A percentile compares a stretch with the other conserved stretches of the same genome.
These are phyloP conservation scores for Solanum aculeatissimum DNA, from an alignment of 305 asterid genomes.

Conservation along the genomic window DNA sequence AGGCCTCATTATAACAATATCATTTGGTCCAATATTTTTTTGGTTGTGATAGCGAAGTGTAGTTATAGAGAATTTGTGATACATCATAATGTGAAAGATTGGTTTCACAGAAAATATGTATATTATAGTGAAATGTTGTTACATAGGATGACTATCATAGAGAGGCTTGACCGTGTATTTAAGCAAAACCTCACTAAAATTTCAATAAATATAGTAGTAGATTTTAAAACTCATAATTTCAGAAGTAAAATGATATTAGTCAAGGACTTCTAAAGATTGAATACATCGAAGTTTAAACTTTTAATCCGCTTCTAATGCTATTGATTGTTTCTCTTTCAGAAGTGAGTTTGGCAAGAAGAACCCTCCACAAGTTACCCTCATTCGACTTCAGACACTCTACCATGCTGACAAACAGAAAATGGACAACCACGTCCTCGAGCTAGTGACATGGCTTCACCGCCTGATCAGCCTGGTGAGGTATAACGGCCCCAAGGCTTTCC, in stretches of 20 bases:
- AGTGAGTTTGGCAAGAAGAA: slow-evolving; percentile 67
- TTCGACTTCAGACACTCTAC: slow-evolving; percentile 81
- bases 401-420: slow-evolving; percentile 79
- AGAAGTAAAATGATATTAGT: background rate
- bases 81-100: background rate
- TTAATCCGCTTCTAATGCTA: background rate
- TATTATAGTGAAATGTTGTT: background rate
- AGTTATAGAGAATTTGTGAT: background rate
- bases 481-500: slow-evolving; percentile 35
- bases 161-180: background rate
- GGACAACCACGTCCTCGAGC: slow-evolving; percentile 62
- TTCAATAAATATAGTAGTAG: background rate
- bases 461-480: slow-evolving; percentile 62
- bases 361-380: slow-evolving; percentile 24
- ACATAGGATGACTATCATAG: background rate
- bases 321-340: slow-evolving; percentile 24
- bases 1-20: background rate
- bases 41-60: background rate
- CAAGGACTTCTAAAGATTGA: background rate
- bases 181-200: background rate
- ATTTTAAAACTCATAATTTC: background rate
- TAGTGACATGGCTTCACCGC: slow-evolving; percentile 79
- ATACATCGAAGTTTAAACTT: background rate
- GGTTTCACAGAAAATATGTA: background rate
- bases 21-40: background rate